phyloP scores from a whole-genome alignment of 1,284 basidiomycete species.

The Apiotrichum gamsii region DNA sequence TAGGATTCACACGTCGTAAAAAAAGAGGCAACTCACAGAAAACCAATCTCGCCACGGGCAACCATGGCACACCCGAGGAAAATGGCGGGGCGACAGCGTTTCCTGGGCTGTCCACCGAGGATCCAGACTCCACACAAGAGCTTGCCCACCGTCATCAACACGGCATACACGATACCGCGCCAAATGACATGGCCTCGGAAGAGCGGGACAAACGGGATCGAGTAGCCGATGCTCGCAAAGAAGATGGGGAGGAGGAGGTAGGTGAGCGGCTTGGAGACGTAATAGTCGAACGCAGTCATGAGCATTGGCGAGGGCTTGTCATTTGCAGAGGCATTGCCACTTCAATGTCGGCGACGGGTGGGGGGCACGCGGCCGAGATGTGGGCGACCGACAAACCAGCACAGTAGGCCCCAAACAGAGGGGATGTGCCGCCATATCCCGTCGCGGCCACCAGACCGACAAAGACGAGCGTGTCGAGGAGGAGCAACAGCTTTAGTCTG shows the following conservation, averaged over 20 bases:
- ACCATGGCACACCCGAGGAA: constrained; percentile 52
- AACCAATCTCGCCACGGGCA: constrained; percentile 55
- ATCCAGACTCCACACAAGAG: constrained; percentile 45
- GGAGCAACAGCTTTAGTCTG: constrained; percentile 24
- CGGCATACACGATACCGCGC: constrained; percentile 51
- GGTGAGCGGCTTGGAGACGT: constrained; percentile 43
- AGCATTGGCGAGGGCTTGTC: too few relatives aligned
- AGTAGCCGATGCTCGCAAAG: constrained; percentile 55
- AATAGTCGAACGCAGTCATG: constrained; percentile 36
- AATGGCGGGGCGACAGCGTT: constrained; percentile 20
- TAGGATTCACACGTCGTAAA: constrained; percentile 11
- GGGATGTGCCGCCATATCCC: constrained; percentile 46
- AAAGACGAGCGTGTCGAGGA: constrained; percentile 32
- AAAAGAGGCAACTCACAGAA: too few relatives aligned
- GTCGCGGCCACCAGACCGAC: constrained; percentile 32
- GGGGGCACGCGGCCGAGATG: constrained; percentile 6
- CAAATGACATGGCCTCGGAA: constrained; percentile 52
- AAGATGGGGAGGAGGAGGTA: constrained; percentile 53
- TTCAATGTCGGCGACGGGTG: neutral
- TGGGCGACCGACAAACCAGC: constrained; percentile 44
- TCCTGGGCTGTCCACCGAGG: constrained; percentile 16
- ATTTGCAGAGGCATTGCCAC: too few relatives aligned
- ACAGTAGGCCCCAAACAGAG: constrained; percentile 50
- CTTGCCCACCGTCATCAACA: constrained; percentile 54
- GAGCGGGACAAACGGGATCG: constrained; percentile 53